These are phyloP conservation scores for Pelargonium citronellum DNA, from an alignment of 441 rosid species.

Conservation along the genomic window DNA sequence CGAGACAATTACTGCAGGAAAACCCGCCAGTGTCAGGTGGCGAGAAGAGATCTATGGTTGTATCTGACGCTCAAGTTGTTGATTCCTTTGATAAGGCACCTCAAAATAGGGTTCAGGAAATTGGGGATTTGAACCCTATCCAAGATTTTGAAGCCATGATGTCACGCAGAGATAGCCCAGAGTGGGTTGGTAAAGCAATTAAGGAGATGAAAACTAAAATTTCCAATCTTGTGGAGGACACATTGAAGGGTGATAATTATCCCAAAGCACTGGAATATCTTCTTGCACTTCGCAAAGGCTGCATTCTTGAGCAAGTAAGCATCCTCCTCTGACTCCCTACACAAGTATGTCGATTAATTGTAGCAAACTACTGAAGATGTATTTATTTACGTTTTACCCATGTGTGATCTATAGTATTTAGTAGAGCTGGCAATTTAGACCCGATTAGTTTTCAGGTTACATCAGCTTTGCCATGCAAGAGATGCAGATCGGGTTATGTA, in stretches of 20 bases:
- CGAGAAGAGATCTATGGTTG: slow-evolving; percentile 30
- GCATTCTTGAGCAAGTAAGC: slow-evolving; percentile 75
- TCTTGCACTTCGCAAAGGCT: slow-evolving; percentile 70
- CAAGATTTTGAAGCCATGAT: slow-evolving; percentile 83
- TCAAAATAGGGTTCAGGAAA: slow-evolving; percentile 27
- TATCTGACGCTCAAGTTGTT: slow-evolving; percentile 26
- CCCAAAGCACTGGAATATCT: slow-evolving; percentile 52
- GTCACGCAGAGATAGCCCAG: slow-evolving; percentile 65
- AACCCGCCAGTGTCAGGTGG: slow-evolving; percentile 67
- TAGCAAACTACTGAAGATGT: not conserved
- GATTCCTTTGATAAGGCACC: slow-evolving; percentile 27
- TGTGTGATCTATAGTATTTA: not conserved
- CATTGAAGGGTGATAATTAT: slow-evolving; percentile 32
- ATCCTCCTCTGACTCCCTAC: slow-evolving; percentile 1
- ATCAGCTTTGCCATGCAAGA: too few relatives aligned
- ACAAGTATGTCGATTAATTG: not conserved
- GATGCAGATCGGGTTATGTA: too few relatives aligned
- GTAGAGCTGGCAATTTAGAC: too few relatives aligned
- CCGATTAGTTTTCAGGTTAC: too few relatives aligned
- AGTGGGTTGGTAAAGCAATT: slow-evolving; percentile 62
- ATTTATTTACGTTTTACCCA: not conserved
- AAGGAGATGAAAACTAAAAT: slow-evolving; percentile 53
- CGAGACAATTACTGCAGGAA: slow-evolving; percentile 40
- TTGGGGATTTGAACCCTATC: slow-evolving; percentile 62
- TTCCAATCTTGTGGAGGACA: slow-evolving; percentile 36